These are phyloP conservation scores for Bassia scoparia DNA, from an alignment of 148 eudicot species.

Conservation along the genomic window DNA sequence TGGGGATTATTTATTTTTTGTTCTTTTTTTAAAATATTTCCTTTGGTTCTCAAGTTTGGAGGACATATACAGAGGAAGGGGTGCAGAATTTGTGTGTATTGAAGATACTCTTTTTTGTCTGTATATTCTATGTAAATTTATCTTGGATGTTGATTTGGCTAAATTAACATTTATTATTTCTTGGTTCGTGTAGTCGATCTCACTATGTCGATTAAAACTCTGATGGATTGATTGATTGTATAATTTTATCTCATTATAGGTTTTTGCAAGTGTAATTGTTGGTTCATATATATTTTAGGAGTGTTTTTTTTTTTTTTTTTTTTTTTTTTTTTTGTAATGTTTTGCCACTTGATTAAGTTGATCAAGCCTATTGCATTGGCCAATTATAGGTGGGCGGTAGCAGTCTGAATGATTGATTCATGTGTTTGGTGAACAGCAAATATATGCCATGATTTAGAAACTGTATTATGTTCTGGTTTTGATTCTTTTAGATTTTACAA, in stretches of 20 bases:
- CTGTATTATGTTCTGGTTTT: not conserved
- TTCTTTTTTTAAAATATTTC: constrained; percentile 7
- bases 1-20: constrained; percentile 20
- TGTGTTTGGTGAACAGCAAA: constrained; percentile 19
- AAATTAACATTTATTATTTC: too few relatives aligned
- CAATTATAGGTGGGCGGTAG: constrained; percentile 22
- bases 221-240: too few relatives aligned
- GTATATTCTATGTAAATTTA: constrained; percentile 32
- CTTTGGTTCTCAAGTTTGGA: constrained; percentile 18
- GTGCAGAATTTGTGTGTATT: constrained; percentile 27
- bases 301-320: too few relatives aligned
- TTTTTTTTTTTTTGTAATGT: constrained; percentile 1
- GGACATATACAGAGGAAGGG: constrained; percentile 28
- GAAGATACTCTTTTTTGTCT: constrained; percentile 30
- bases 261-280: not conserved
- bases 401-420: constrained; percentile 27
- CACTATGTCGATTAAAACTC: too few relatives aligned
- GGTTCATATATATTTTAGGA: too few relatives aligned
- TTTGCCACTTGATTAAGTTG: constrained; percentile 8
- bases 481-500: not conserved
- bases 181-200: too few relatives aligned
- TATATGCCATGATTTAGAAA: not conserved
- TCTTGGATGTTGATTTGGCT: constrained; percentile 21
- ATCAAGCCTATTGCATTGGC: constrained; percentile 27
- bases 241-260: not conserved